Base-by-base conservation (phyloP, 129 eudicot species). In the Arctium lappa region DNA sequence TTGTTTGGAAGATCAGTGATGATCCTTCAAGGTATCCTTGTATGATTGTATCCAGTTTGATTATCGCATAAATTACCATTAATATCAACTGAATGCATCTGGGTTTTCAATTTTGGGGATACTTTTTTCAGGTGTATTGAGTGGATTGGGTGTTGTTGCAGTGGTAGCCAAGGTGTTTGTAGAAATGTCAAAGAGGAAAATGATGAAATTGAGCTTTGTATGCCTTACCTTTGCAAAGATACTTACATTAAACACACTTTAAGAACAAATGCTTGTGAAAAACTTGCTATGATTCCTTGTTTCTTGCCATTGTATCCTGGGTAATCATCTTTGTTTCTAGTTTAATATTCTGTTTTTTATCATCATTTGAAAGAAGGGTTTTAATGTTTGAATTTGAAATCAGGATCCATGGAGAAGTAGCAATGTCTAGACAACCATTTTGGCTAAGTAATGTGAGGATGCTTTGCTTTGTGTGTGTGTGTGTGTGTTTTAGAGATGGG, bases 371-470 rank as follows among this genome's bases (percentile, higher is more conserved):
- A 18, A 8, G 16, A 48, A 42, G 73, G 44, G 12, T 79, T 27
- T 74, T 69, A 71, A 77, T 73, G 32, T 37, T 13, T 85, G 77
- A 5, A 69, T 73, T 38, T 79, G 32, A 66, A 31, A 69, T 5
- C 93, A 94, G 98, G 81, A 38, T 94, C 72, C 97, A 90, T 90
- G 97, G 98, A n/a, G 94, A 91, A 46, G 97, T 90, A 5, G 90
- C 91, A 56, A 78, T 90, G 39, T 91, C 94, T 30, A 84, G 85
- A 72, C 87, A 88, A 71, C 85, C 92, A 69, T 74, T 76, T 69
- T 90, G 97, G 98, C 56, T 78, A 62, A 84, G 62, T 68, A 74
- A 69, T 71, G 79, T 72, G 53, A 73, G 74, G 29, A 65, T 39
- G 68, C 7, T 44, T 7, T 40, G 0, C 12, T 18, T 0, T 75